These are phyloP conservation scores for Grifola frondosa DNA, from an alignment of 1,284 basidiomycete species.

Conservation along the genomic window DNA sequence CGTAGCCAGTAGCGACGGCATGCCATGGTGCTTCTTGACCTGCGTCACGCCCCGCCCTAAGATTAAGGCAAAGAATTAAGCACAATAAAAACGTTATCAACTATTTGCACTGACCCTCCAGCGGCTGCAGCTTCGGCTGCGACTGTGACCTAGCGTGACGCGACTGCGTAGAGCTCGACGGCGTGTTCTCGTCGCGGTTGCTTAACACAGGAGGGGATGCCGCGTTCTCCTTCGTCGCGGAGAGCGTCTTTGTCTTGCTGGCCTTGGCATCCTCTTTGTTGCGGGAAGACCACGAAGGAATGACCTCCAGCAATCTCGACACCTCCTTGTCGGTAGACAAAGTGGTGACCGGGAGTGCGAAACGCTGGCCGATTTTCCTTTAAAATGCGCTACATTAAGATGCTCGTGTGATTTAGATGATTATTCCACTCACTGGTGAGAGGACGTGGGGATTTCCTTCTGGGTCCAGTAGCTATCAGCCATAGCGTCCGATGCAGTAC, in stretches of 20 bases:
- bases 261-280: conserved; percentile 15
- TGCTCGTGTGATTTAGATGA: no score
- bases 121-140: conserved; percentile 27
- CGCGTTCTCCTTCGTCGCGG: conserved; percentile 15
- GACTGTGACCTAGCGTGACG: conserved; percentile 30
- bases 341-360: conserved; percentile 39
- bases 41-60: conserved; percentile 17
- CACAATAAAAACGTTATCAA: not conserved
- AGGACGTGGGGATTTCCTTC: conserved; percentile 12
- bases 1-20: conserved; percentile 21
- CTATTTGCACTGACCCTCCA: conserved; percentile 12
- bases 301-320: conserved; percentile 41
- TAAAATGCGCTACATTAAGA: not conserved
- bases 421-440: conserved; percentile 24
- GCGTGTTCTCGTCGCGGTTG: conserved; percentile 4
- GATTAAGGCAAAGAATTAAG: not conserved
- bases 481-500: conserved; percentile 64
- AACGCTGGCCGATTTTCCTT: conserved; percentile 53
- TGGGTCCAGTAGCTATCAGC: conserved; percentile 65
- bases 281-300: conserved; percentile 35
- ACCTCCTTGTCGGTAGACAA: conserved; percentile 46
- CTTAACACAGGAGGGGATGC: not conserved
- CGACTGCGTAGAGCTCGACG: conserved; percentile 5
- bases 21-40: conserved; percentile 18
- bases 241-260: conserved; percentile 7